Conservation (phyloP, 805 yeast genomes). For the Zygotorulaspora sp. region DNA sequence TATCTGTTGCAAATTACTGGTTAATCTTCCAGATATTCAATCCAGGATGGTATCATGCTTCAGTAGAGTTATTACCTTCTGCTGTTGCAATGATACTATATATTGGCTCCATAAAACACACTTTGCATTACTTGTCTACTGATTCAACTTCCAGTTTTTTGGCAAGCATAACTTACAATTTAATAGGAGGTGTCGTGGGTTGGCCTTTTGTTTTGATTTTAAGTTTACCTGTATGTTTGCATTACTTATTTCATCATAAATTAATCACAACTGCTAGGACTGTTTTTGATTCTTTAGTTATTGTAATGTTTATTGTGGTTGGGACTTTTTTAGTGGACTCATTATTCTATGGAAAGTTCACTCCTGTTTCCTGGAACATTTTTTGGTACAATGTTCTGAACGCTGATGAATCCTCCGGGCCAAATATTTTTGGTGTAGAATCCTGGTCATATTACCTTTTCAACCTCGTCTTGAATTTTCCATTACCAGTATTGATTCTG, state of each 20-base stretch:
- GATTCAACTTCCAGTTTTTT: conserved; percentile 24
- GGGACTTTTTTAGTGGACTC: conserved; percentile 47
- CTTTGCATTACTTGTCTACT: conserved; percentile 28
- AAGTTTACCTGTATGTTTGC: conserved; percentile 54
- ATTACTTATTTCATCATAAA: conserved; percentile 29
- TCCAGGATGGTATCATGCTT: conserved; percentile 86
- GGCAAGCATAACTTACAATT: conserved; percentile 27
- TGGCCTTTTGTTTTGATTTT: conserved; percentile 84
- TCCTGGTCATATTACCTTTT: conserved; percentile 65
- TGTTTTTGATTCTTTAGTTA: conserved; percentile 25
- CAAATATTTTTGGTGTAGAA: conserved; percentile 86
- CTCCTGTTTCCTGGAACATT: conserved; percentile 76
- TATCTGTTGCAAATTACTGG: conserved; percentile 51
- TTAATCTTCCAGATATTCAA: conserved; percentile 55
- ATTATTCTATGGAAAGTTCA: conserved; percentile 51
- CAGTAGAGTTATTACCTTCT: conserved; percentile 82
- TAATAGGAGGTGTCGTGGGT: conserved; percentile 73
- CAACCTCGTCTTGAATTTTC: conserved; percentile 73
- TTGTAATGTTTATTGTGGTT: conserved; percentile 18
- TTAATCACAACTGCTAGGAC: conserved; percentile 28
- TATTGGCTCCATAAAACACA: conserved; percentile 31
- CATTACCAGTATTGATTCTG: conserved; percentile 36
- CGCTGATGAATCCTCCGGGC: conserved; percentile 67
- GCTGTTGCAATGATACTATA: conserved; percentile 59
- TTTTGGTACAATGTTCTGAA: conserved; percentile 73